Evolutionary conservation across 1,284 basidiomycete genomes (phyloP).

Genomic region (Sphaerobolus stellatus): DNA sequence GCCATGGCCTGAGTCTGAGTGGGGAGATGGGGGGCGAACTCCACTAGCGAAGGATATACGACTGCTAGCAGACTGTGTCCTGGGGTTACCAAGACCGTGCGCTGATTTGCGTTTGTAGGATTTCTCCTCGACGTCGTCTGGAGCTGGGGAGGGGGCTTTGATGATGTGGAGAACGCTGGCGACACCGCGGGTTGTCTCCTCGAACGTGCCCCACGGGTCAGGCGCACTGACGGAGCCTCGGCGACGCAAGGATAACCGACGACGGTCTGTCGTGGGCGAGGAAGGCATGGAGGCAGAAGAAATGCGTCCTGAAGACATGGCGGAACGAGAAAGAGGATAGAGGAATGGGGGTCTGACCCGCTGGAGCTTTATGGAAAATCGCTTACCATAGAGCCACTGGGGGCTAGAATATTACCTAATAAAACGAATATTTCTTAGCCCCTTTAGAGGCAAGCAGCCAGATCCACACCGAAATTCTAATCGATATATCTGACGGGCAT

Average conservation of each 20-base stretch:
- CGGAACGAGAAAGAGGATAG: no score
- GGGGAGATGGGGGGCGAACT: no score
- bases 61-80: constrained; percentile 21
- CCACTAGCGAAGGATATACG: constrained; percentile 69
- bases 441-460: no score
- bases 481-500: no score
- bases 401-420: background rate
- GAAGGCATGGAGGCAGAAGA: no score
- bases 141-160: constrained; percentile 45
- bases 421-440: background rate
- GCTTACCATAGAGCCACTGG: no score
- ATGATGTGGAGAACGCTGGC: constrained; percentile 73
- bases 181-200: constrained; percentile 54
- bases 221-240: constrained; percentile 64
- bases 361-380: no score
- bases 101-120: constrained; percentile 4
- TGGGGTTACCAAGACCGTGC: constrained; percentile 12
- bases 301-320: no score
- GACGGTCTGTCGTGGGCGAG: constrained; percentile 1
- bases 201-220: constrained; percentile 58
- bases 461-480: no score
- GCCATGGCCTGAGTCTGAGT: constrained; percentile 41
- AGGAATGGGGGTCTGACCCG: no score
- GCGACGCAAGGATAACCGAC: constrained; percentile 50
- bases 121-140: constrained; percentile 10